Base-by-base conservation (phyloP, 805 yeast species). In the Saccharomycopsis synnaedendra region DNA sequence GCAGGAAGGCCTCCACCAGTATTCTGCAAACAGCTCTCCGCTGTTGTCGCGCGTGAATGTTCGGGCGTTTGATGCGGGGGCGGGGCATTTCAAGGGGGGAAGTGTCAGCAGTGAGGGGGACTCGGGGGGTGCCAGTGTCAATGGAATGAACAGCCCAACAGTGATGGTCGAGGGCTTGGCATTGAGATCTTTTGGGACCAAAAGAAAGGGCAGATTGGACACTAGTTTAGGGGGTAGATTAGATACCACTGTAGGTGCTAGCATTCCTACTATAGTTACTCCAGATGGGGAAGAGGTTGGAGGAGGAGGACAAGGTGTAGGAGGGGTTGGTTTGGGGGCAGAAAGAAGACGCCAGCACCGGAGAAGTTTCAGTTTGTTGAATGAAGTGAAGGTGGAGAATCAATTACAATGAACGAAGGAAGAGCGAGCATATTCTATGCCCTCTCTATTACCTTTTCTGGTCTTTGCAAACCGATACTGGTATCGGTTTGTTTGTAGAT, bases 131-230 rank as follows among this genome's bases (percentile, higher is more conserved):
- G 38, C 47, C 5, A 43, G 19, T 35, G 32, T 41, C 36, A 44
- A 29, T 28, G n/a, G 38, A 31, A 10, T 30, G 9, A 10, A 37
- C 7, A 29, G 45, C 4, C 55, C 55, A 34, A 52, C 54, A 7
- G 50, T 52, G 30, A 44, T 52, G 47, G 55, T 52, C 5, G 54
- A 52, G 27, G 55, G 55, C 8, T 37, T 52, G 28, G 48, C 53
- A 5, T 47, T 52, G 33, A 39, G 55, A 39, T 36, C 49, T 4
- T 52, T 52, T 47, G 55, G 55, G 0, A 51, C 54, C 2, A 48
- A 49, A 3, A 34, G 8, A 34, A 34, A 9, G n/a, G 10, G 10
- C 36, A 34, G n/a, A 34, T n/a, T 34, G 10, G 36, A 34, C 8
- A 34, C 19, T 19, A 19, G 19, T 2, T 19, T 19, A 19, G 19